Evolutionary conservation across 208 protist genomes (phyloP).

Genomic region (Crithidia expoeki): DNA sequence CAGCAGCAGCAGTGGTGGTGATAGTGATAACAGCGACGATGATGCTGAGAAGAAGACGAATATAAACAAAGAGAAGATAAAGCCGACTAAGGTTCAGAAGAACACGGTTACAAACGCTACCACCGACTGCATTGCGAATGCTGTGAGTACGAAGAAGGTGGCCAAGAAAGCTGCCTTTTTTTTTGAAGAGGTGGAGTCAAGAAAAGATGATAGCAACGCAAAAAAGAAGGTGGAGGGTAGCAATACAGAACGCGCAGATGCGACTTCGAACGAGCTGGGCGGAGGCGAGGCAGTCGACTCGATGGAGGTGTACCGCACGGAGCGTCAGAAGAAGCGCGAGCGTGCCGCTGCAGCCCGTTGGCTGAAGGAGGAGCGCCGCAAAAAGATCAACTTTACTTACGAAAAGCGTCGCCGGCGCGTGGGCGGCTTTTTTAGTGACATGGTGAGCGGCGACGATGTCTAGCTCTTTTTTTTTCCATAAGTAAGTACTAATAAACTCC

Average conservation of each 20-base stretch:
- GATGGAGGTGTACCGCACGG: constrained; percentile 56
- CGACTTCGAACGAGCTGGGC: neutral
- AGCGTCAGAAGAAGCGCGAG: constrained; percentile 71
- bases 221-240: neutral
- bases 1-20: constrained; percentile 23
- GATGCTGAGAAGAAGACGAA: neutral
- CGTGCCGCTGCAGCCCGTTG: constrained; percentile 78
- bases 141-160: too few species aligned
- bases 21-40: neutral
- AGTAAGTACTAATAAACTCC: neutral
- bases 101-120: too few species aligned
- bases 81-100: too few species aligned
- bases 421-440: constrained; percentile 86
- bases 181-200: neutral
- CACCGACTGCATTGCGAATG: too few species aligned
- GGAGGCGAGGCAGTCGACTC: constrained; percentile 15
- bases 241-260: neutral
- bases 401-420: constrained; percentile 86
- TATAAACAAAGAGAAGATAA: neutral
- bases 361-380: constrained; percentile 86
- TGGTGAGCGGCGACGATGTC: constrained; percentile 33
- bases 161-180: too few species aligned
- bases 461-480: neutral
- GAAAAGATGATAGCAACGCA: neutral
- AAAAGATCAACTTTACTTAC: constrained; percentile 88